Base-by-base conservation (phyloP, 2,329 filamentous ascomycete genomes). In the Ascochyta viciae-villosae region DNA sequence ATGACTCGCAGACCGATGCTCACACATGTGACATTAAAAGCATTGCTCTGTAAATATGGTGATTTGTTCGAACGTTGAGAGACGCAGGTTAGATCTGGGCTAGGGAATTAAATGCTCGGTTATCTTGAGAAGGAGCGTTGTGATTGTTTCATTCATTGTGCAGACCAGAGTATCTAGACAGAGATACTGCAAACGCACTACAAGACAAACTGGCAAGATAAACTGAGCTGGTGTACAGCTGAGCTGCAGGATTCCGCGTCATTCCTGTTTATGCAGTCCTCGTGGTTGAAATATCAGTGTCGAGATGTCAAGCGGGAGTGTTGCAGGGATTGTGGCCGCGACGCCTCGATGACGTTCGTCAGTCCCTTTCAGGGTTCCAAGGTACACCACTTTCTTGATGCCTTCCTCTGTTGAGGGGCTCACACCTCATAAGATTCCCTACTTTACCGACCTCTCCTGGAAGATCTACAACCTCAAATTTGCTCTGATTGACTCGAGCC, bases 331-430 rank as follows among this genome's bases (percentile, higher is more conserved):
- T 38, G 45, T n/a, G 6, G 44, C 53, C 61, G 59, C 19, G 54
- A 50, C 50, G 61, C 64, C 58, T 53, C 60, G 54, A 72, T 73
- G 69, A 72, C 70, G 70, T 73, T 62, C 39, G 53, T 48, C 42
- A 52, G 45, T 58, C 58, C 58, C 47, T 45, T 55, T 54, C 40
- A 52, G 57, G 19, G 19, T 19, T 19, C 19, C 19, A 66, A 63
- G 60, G 66, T 63, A 57, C 60, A 66, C 55, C 66, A 66, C 54
- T 58, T 68, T 69, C 64, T 62, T 65, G 68, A 62, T 72, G 63
- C 55, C 54, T 41, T 49, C 45, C 45, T 50, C 60, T 47, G 43
- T 50, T 23, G 61, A 56, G 57, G 61, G 50, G 57, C 55, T 22
- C 37, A 40, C 45, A 50, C 43, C 50, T 52, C 59, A 54, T 46